Evolutionary conservation across 352 stramenopile genomes (phyloP).

Genomic region (Phytophthora kernoviae): DNA sequence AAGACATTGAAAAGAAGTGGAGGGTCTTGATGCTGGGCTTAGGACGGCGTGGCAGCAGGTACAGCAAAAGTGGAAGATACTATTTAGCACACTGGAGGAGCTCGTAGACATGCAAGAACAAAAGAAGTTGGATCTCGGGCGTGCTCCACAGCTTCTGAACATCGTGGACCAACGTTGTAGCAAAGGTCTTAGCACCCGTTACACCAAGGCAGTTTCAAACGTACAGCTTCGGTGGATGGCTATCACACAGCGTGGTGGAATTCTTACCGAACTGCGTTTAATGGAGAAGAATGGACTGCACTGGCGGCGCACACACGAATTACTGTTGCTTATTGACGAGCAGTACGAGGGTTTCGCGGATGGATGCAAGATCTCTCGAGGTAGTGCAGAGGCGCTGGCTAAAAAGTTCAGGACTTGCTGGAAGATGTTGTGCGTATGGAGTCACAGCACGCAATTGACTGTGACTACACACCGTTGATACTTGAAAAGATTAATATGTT

Average conservation of each 20-base stretch:
- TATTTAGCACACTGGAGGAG: slow-evolving; percentile 55
- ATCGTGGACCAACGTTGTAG: slow-evolving; percentile 56
- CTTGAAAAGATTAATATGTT: slow-evolving; percentile 71
- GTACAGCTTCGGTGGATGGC: slow-evolving; percentile 81
- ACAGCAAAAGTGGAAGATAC: slow-evolving; percentile 52
- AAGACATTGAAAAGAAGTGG: slow-evolving; percentile 51
- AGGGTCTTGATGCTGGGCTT: slow-evolving; percentile 68
- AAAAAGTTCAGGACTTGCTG: slow-evolving; percentile 71
- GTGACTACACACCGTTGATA: slow-evolving; percentile 66
- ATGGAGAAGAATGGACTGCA: slow-evolving; percentile 74
- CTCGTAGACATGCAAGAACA: slow-evolving; percentile 62
- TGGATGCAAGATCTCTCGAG: slow-evolving; percentile 53
- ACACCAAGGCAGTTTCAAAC: slow-evolving; percentile 64
- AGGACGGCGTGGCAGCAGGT: slow-evolving; percentile 70
- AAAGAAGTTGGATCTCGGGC: slow-evolving; percentile 65
- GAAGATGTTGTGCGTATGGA: slow-evolving; percentile 69
- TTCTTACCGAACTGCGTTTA: slow-evolving; percentile 64
- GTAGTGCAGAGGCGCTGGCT: slow-evolving; percentile 62
- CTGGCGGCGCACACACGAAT: slow-evolving; percentile 74
- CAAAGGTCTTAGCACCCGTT: slow-evolving; percentile 52
- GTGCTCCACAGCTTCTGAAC: slow-evolving; percentile 57
- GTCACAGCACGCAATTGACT: slow-evolving; percentile 64
- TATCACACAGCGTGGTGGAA: slow-evolving; percentile 62
- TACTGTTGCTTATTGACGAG: slow-evolving; percentile 68
- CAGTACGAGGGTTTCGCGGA: slow-evolving; percentile 75